phyloP scores from a whole-genome alignment of 1,284 basidiomycete species.

The Leccinum solheimii region DNA sequence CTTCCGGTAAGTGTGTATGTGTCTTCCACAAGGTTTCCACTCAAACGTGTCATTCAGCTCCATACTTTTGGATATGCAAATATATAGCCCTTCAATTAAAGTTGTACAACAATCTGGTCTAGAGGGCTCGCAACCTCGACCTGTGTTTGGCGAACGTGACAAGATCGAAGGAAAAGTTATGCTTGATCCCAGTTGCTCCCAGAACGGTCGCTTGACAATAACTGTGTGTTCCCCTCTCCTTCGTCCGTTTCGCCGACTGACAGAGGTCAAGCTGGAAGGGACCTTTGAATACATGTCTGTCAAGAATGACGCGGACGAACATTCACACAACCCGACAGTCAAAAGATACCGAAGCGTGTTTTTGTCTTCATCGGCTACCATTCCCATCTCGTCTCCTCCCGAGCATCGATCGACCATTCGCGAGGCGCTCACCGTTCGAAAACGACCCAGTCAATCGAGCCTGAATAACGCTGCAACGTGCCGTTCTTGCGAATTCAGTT shows the following conservation, averaged over 20 bases:
- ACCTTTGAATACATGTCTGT: slow-evolving; percentile 51
- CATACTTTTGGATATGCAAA: slow-evolving; percentile 54
- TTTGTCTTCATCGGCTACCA: slow-evolving; percentile 49
- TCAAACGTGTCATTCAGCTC: slow-evolving; percentile 42
- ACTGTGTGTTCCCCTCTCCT: slow-evolving; percentile 42
- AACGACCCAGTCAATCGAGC: slow-evolving; percentile 44
- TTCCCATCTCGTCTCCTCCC: slow-evolving; percentile 43
- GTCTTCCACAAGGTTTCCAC: neutral
- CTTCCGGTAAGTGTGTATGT: slow-evolving; percentile 41
- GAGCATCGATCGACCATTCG: slow-evolving; percentile 52
- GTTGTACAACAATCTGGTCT: slow-evolving; percentile 40
- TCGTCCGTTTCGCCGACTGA: slow-evolving; percentile 1
- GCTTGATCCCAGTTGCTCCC: slow-evolving; percentile 51
- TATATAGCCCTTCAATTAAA: slow-evolving; percentile 61
- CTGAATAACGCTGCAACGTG: slow-evolving; percentile 33
- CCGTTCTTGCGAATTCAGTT: slow-evolving; percentile 55
- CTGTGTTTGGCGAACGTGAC: slow-evolving; percentile 62
- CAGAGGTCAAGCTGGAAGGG: slow-evolving; percentile 55
- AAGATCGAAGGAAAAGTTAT: slow-evolving; percentile 58
- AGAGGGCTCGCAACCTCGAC: slow-evolving; percentile 41
- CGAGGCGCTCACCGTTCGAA: slow-evolving; percentile 47
- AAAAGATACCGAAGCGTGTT: slow-evolving; percentile 55
- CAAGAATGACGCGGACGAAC: slow-evolving; percentile 29
- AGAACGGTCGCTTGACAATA: slow-evolving; percentile 56
- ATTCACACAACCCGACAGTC: slow-evolving; percentile 21